Percentiles rank a stretch among this genome's conserved stretches.
Conservation (phyloP, 495 filamentous ascomycete species). For the Podospora conica region DNA sequence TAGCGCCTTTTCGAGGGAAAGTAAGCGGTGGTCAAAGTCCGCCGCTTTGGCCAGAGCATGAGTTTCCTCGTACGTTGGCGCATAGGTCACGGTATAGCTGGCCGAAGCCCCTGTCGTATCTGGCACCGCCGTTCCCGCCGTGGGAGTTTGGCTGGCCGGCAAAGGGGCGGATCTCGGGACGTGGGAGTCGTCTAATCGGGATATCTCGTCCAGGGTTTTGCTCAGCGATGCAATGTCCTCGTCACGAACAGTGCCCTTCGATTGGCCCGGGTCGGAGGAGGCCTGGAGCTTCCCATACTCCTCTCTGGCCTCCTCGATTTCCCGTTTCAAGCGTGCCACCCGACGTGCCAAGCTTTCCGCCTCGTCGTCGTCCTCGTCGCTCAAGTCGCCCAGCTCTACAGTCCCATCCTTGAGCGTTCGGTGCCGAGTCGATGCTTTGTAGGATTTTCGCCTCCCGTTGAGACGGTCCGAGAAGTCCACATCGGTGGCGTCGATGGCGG, state of each 20-base stretch:
- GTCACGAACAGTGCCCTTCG: conserved; percentile 28
- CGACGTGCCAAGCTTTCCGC: conserved; percentile 65
- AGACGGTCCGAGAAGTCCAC: conserved; percentile 82
- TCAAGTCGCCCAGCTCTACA: conserved; percentile 59
- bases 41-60: conserved; percentile 73
- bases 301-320: conserved; percentile 71
- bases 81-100: conserved; percentile 51
- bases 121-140: conserved; percentile 1
- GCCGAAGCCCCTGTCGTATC: conserved; percentile 15
- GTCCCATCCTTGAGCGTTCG: conserved; percentile 54
- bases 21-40: conserved; percentile 77
- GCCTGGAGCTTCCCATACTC: conserved; percentile 52
- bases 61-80: conserved; percentile 52
- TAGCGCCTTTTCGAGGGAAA: conserved; percentile 70
- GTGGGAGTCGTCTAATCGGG: conserved; percentile 28
- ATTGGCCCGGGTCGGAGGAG: conserved; percentile 25
- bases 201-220: conserved; percentile 56
- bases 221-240: conserved; percentile 54
- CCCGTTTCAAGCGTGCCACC: conserved; percentile 69
- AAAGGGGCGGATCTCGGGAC: conserved; percentile 24
- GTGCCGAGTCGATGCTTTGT: conserved; percentile 62
- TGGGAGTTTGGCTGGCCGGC: conserved; percentile 14
- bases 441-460: conserved; percentile 68
- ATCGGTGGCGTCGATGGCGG: conserved; percentile 65
- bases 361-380: conserved; percentile 53